Evolutionary conservation across 768 basidiomycete species (phyloP), one percentile per base, ranked within the genome.

Genomic region (Pulveroboletus frians): DNA sequence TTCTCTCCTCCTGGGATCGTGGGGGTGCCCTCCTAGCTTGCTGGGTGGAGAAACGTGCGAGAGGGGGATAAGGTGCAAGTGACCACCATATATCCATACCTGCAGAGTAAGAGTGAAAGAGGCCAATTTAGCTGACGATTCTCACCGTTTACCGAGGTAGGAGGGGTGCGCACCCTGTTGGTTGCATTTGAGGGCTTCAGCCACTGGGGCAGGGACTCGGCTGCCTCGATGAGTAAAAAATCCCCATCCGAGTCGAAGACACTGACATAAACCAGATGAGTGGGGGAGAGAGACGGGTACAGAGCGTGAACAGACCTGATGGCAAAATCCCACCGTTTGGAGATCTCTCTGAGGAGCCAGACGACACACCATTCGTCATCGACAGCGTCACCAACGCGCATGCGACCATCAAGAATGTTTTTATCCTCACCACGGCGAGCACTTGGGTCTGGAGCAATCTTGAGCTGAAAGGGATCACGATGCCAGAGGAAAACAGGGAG

Each of bases 321-420:
- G 9, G 78, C 81, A 32, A 93, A 67, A 55, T 92, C 86, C 86
- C 87, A 94, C 53, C 80, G 81, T 35, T 74, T 69, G 52, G 83
- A 86, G 49, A 95, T 74, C 67, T 90, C 79, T 58, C 75, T 78
- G 50, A 98, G 71, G 40, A 98, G 72, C 90, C 91, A 98, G 15
- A 97, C 92, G 13, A 80, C 76, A 64, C 84, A 85, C 96, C 96
- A 99, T 69, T 99, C 96, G 60, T 99, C 96, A 66, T 99, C 94
- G n/a, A 98, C 79, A 45, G 84, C 88, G 69, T 99, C 96, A 3
- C 96, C 95, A 20, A 98, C 88, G 39, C 93, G 75, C 84, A 94
- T 89, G 39, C 75, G 72, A 9, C 94, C 92, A 61, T 92, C 84
- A 1, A 97, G 69, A 36, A 83, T 71, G 71, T 78, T 84, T n/a